Evolutionary conservation across 2,329 filamentous ascomycete species (phyloP).

Genomic region (Pyrenophora graminea): DNA sequence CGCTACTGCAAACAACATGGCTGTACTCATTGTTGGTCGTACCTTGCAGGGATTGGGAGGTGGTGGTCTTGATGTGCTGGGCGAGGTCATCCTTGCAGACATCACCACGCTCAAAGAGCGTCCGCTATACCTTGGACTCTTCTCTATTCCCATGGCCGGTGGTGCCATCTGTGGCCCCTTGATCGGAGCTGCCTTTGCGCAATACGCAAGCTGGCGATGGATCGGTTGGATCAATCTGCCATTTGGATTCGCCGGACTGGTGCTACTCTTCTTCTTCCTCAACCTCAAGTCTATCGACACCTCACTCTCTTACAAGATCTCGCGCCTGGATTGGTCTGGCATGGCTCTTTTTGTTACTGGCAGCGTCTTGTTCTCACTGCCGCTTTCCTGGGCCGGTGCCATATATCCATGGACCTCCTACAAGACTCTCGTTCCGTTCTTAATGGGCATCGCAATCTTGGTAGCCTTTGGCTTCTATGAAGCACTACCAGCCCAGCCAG

Average conservation of each 20-base stretch:
- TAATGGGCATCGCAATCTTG: slow-evolving; percentile 58
- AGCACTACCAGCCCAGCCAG: slow-evolving; percentile 58
- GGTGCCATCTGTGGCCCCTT: slow-evolving; percentile 56
- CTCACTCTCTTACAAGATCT: slow-evolving; percentile 44
- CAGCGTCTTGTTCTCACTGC: slow-evolving; percentile 53
- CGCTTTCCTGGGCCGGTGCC: slow-evolving; percentile 56
- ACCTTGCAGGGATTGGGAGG: slow-evolving; percentile 57
- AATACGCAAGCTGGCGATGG: slow-evolving; percentile 54
- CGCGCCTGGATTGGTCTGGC: slow-evolving; percentile 56
- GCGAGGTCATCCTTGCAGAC: slow-evolving; percentile 57
- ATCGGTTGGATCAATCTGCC: slow-evolving; percentile 48
- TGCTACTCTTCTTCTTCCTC: slow-evolving; percentile 54
- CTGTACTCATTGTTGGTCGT: slow-evolving; percentile 56
- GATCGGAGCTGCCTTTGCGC: slow-evolving; percentile 53
- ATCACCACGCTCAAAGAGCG: slow-evolving; percentile 56
- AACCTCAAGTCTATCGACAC: slow-evolving; percentile 55
- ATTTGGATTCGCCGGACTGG: slow-evolving; percentile 50
- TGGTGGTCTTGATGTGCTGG: slow-evolving; percentile 56
- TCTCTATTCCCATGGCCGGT: slow-evolving; percentile 57
- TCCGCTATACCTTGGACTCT: slow-evolving; percentile 53
- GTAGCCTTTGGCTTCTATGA: slow-evolving; percentile 56
- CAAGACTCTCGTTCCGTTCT: slow-evolving; percentile 63
- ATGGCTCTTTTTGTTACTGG: slow-evolving; percentile 51
- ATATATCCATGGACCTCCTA: slow-evolving; percentile 60
- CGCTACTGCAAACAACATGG: slow-evolving; percentile 52